Conservation (phyloP, 768 basidiomycete genomes). For the Suillus placidus region DNA sequence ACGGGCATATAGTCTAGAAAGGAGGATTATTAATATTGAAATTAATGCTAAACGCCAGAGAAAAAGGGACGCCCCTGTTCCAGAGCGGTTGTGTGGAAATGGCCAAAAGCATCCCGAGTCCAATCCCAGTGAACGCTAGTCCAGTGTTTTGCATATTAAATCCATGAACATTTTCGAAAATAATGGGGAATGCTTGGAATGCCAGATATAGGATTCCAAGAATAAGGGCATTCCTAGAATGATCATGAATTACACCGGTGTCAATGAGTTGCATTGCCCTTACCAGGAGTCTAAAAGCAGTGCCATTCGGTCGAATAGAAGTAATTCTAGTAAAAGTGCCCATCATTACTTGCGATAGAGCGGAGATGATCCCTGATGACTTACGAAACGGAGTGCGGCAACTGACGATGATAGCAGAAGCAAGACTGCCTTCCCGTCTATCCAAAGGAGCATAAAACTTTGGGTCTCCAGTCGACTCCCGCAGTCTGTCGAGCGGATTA, state of each 20-base stretch:
- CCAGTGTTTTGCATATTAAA: slow-evolving; percentile 57
- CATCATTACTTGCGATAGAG: slow-evolving; percentile 1
- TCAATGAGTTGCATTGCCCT: slow-evolving; percentile 17
- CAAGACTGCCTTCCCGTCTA: slow-evolving; percentile 44
- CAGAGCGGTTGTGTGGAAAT: slow-evolving; percentile 46
- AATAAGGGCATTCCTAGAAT: slow-evolving; percentile 39
- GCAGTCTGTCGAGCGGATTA: slow-evolving; percentile 40
- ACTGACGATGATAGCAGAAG: slow-evolving; percentile 53
- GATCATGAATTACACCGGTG: background rate
- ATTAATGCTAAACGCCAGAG: background rate
- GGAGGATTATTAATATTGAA: background rate
- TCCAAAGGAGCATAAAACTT: slow-evolving; percentile 66
- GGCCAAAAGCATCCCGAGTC: slow-evolving; percentile 46
- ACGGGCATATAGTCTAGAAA: slow-evolving; percentile 39
- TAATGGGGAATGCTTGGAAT: slow-evolving; percentile 61
- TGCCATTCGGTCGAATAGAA: slow-evolving; percentile 75
- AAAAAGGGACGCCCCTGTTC: slow-evolving; percentile 36
- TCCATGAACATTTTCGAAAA: slow-evolving; percentile 49
- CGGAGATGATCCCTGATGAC: slow-evolving; percentile 24
- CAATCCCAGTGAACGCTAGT: slow-evolving; percentile 54
- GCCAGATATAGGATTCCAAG: slow-evolving; percentile 51
- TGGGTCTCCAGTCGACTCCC: slow-evolving; percentile 55
- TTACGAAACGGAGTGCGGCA: slow-evolving; percentile 74
- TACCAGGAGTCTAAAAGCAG: slow-evolving; percentile 73
- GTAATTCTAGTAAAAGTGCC: slow-evolving; percentile 46